phyloP scores from a whole-genome alignment of 1,284 basidiomycete species.

The Gymnopus androsaceus region DNA sequence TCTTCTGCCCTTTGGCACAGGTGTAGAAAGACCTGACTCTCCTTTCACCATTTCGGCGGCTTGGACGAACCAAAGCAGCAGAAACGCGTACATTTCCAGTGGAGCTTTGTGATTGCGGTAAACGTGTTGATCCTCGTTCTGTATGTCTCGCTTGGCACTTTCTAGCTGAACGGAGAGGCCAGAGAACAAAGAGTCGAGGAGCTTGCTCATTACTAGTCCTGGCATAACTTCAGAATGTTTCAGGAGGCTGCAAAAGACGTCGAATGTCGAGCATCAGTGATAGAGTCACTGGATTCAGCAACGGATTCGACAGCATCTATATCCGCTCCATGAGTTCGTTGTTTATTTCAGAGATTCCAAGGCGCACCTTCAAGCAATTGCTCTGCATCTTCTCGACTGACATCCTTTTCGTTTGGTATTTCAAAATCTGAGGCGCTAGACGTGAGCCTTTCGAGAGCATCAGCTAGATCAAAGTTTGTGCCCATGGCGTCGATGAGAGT shows the following conservation, averaged over 20 bases:
- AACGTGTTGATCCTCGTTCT: conserved; percentile 70
- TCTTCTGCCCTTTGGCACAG: conserved; percentile 50
- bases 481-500: conserved; percentile 23
- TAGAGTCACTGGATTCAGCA: conserved; percentile 69
- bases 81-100: conserved; percentile 87
- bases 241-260: conserved; percentile 77
- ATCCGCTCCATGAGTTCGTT: conserved; percentile 10
- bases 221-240: conserved; percentile 66
- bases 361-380: conserved; percentile 52
- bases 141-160: conserved; percentile 62
- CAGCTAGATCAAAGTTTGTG: conserved; percentile 69
- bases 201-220: conserved; percentile 67
- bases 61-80: conserved; percentile 83
- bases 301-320: conserved; percentile 76
- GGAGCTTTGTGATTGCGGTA: conserved; percentile 71
- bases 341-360: neutral
- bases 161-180: conserved; percentile 74
- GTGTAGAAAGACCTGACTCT: conserved; percentile 49
- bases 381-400: conserved; percentile 41
- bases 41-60: conserved; percentile 77
- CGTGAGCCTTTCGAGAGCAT: conserved; percentile 65
- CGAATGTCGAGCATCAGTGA: conserved; percentile 69
- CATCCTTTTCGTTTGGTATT: conserved; percentile 67
- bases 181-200: conserved; percentile 76
- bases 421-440: conserved; percentile 58